phyloP scores from a whole-genome alignment of 768 basidiomycete genomes.

The Leccinum subgranulosum region DNA sequence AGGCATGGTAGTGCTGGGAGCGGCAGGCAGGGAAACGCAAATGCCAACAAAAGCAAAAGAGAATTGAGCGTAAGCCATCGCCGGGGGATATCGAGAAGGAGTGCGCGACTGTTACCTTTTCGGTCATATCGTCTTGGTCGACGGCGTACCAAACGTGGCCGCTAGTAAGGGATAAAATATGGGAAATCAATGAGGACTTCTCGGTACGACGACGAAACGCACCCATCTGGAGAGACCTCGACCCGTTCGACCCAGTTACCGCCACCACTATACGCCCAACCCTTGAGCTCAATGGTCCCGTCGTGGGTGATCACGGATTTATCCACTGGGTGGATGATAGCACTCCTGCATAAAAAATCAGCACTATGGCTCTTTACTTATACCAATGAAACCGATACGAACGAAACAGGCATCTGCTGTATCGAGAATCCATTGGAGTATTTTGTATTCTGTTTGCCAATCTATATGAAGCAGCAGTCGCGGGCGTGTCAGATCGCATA shows the following conservation, averaged over 20 bases:
- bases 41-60: background rate
- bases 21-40: background rate
- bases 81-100: background rate
- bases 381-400: slow-evolving; percentile 17
- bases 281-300: slow-evolving; percentile 42
- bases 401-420: slow-evolving; percentile 59
- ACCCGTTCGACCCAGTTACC: slow-evolving; percentile 57
- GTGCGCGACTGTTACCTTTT: slow-evolving; percentile 3
- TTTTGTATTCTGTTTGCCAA: slow-evolving; percentile 47
- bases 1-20: slow-evolving; percentile 49
- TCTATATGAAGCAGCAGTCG: background rate
- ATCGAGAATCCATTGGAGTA: slow-evolving; percentile 57
- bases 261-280: slow-evolving; percentile 45
- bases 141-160: slow-evolving; percentile 18
- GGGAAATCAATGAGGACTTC: background rate
- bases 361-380: background rate
- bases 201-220: background rate
- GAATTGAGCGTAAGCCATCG: background rate
- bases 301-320: slow-evolving; percentile 47
- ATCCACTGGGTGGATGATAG: slow-evolving; percentile 24
- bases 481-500: background rate
- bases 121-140: slow-evolving; percentile 14
- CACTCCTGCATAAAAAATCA: slow-evolving; percentile 5
- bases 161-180: background rate
- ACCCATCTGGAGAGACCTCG: slow-evolving; percentile 40